Conservation (phyloP, 345 rosid genomes). For the Noccaea caerulescens region DNA sequence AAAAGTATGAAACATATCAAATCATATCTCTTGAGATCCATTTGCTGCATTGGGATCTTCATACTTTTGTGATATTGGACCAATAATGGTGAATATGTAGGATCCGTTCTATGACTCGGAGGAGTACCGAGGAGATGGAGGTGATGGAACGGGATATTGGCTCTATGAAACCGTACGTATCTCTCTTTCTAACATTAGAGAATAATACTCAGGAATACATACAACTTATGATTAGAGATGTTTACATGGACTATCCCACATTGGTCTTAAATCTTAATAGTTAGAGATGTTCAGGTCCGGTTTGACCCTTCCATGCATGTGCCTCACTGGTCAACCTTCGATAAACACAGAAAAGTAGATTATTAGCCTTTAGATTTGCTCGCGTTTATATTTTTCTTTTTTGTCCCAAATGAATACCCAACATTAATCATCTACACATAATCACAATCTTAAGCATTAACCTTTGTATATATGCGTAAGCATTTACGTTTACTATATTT, state of each 20-base stretch:
- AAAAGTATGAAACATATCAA: conserved; percentile 52
- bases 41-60: conserved; percentile 7
- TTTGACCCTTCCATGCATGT: not conserved
- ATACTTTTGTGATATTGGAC: not conserved
- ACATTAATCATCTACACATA: not conserved
- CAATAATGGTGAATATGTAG: conserved; percentile 42
- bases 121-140: conserved; percentile 79
- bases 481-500: not conserved
- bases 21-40: not conserved
- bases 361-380: not conserved
- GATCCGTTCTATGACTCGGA: conserved; percentile 96
- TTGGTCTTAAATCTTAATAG: not conserved
- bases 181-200: not conserved
- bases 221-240: not conserved
- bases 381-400: not conserved
- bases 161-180: conserved; percentile 74
- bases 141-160: conserved; percentile 93
- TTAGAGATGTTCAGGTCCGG: not conserved
- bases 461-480: not conserved
- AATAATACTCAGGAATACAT: not conserved
- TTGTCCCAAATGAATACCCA: too few species aligned
- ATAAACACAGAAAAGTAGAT: not conserved
- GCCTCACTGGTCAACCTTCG: not conserved
- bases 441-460: not conserved
- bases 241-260: not conserved